Evolutionary conservation across 805 yeast genomes (phyloP), one percentile per base, ranked within the genome.

Genomic region (Suhomyces pyralidae): DNA sequence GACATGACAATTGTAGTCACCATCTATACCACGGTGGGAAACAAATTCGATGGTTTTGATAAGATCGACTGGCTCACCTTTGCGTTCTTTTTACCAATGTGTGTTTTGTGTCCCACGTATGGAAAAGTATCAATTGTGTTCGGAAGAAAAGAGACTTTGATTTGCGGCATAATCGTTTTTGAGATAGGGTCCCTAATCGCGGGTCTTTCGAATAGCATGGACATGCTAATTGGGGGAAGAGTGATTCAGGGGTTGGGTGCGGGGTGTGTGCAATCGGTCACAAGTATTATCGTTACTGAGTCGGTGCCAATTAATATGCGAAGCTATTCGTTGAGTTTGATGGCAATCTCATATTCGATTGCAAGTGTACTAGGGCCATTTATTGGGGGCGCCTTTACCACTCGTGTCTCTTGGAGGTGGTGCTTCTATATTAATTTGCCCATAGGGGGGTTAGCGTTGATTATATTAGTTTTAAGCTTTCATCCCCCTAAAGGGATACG

Each of bases 211-310:
- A 63, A 61, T 20, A 71, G 74, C 26, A 83, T 86, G 82, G 69
- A 76, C 48, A 78, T 80, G 74, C 64, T 87, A 36, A 83, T 87
- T 54, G 89, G 83, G 3, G 92, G 90, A 0, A 76, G 96, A 59
- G 84, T 82, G 5, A 68, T 87, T 19, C 82, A 83, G 49, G 94
- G 94, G 45, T 61, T 82, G 40, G 93, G 92, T 10, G 90, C 85
- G 8, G 85, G 88, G 26, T 87, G 86, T 25, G 77, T 85, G 44
- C 84, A 81, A 58, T 73, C 84, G 1, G 67, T 82, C 62, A 78
- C 77, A 3, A 74, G 79, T 55, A 79, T 85, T 20, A 79, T 86
- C 24, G 68, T 79, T 3, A 75, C 87, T 2, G 89, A 84, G 58
- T 63, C 78, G 4, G 79, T 81, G 3, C 81, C 85, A 6, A 64